Conservation (phyloP, 768 basidiomycete genomes). For the Tylopilus plumbeoviolaceoides region DNA sequence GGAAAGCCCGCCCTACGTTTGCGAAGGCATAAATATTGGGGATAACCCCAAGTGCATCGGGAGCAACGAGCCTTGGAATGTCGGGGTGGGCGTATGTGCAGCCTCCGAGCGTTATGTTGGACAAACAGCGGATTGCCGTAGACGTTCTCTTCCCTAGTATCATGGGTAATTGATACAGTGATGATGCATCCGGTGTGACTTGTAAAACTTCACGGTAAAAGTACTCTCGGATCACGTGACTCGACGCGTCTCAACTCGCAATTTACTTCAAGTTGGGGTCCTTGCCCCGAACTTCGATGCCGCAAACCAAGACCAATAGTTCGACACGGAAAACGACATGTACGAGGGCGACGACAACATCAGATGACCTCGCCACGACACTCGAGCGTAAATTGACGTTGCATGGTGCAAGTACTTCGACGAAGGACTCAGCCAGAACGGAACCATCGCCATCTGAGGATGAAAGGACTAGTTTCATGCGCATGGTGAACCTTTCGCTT, state of each 20-base stretch:
- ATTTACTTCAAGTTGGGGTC: too few species aligned
- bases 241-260: neutral
- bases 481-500: slow-evolving; percentile 56
- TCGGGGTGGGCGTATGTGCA: too few species aligned
- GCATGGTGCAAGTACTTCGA: slow-evolving; percentile 25
- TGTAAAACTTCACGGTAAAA: too few species aligned
- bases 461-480: slow-evolving; percentile 49
- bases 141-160: too few species aligned
- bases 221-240: neutral
- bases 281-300: neutral
- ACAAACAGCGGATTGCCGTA: too few species aligned
- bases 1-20: too few species aligned
- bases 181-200: too few species aligned
- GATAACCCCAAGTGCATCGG: too few species aligned
- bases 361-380: slow-evolving; percentile 10
- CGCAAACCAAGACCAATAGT: slow-evolving; percentile 2
- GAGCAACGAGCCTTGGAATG: too few species aligned
- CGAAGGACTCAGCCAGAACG: slow-evolving; percentile 18
- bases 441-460: slow-evolving; percentile 29
- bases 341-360: slow-evolving; percentile 6
- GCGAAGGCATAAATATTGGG: too few species aligned
- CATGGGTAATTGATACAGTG: too few species aligned
- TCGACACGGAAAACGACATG: slow-evolving; percentile 11
- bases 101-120: too few species aligned
- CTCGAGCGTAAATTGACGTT: slow-evolving; percentile 27